Base-by-base conservation (phyloP, 2,329 filamentous ascomycete genomes). In the Verticillium klebahnii region DNA sequence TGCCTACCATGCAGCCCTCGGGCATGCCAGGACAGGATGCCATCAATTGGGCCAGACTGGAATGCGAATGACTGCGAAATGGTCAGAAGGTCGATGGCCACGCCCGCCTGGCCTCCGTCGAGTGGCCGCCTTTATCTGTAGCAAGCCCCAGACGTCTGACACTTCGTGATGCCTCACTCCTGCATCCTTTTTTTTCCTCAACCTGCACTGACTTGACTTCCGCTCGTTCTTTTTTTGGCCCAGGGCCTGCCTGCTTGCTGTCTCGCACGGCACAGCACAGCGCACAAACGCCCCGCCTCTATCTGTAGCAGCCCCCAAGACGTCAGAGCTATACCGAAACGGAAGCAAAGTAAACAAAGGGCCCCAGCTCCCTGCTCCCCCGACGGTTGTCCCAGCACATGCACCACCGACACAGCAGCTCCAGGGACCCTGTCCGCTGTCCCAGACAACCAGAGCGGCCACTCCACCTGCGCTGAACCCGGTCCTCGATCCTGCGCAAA, bases 261-360 rank as follows among this genome's bases (percentile, higher is more conserved):
- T 50, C 40, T 23, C 40, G 40, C 45, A 50, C 19, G n/a, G 40
- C 40, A 50, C 40, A 50, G 45, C 45, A 50, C 45, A 50, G 45
- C 45, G 45, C 45, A 50, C 45, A 14, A 50, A 23, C 45, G 17
- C 45, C 45, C 45, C 45, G 23, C 45, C 45, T n/a, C 4, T 5
- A 11, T 2, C 12, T 11, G 9, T 36, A 23, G 9, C 17, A 50
- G 40, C 45, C 19, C 17, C 29, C 29, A 29, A 25, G 45, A 50
- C 45, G 45, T 50, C 54, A 39, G 45, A 72, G 73, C 70, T 72
- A 68, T 74, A 74, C 73, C 65, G 72, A 73, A 72, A 66, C 69
- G 74, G 74, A 70, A 68, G 71, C 45, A 72, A 71, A 70, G 74
- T 77, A 76, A 78, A 76, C 76, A 78, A 77, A 74, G 68, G 73